Base-by-base conservation (phyloP, 148 eudicot species). In the Pharnaceum exiguum region DNA sequence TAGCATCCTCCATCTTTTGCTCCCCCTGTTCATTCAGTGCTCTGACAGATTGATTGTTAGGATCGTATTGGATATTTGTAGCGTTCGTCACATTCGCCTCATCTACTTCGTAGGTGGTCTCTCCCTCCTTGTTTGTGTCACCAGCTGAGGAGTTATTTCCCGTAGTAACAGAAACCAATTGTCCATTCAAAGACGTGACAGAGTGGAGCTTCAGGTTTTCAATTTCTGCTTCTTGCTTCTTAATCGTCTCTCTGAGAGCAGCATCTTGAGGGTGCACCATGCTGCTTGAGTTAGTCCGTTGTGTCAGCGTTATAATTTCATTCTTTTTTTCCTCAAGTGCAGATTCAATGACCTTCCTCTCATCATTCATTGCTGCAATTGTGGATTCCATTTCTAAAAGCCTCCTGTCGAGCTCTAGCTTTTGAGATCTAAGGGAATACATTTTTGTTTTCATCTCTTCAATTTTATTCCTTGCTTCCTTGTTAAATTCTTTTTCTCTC, bases 331-430 rank as follows among this genome's bases (percentile, higher is more conserved):
- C 96, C 56, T 82, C 74, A 0, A 85, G 76, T 12, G 89, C 51
- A 1, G 56, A 62, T 60, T 82, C 93, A 3, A 87, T 65, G 21
- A 70, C 72, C 57, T 59, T 74, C 16, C 79, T 81, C 29, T 91
- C 96, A 1, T 91, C 96, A 68, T 46, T 81, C 3, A 91, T 74
- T 21, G 90, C 70, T 25, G 86, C 73, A 61, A 91, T 76, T 12
- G 77, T 81, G 8, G 96, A 81, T 51, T 79, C 79, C 95, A 83
- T 68, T 64, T 79, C 94, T 43, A 29, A 5, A 8, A 77, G 26
- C 46, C 50, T 74, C 42, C 69, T 60, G 7, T 79, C 78, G 3
- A 81, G 78, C 26, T 84, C 89, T 36, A 30, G 40, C 54, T 87
- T 87, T 39, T 84, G 79, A n/a, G 78, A 51, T 54, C 74, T 47